These are phyloP conservation scores for Sporormia fimetaria DNA, from an alignment of 495 filamentous ascomycete species.

Conservation along the genomic window DNA sequence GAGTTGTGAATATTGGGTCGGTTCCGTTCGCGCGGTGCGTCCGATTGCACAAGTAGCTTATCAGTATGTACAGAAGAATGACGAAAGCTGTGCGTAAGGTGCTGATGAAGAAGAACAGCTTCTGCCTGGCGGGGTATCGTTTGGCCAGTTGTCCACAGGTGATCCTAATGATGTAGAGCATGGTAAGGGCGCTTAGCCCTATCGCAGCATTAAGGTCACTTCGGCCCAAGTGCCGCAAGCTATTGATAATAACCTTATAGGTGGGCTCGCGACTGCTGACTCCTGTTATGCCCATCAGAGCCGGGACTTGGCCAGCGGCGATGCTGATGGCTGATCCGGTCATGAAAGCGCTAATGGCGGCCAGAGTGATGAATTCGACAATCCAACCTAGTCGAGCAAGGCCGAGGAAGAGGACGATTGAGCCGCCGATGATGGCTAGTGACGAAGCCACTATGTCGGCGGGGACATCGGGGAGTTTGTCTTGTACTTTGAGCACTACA, in stretches of 20 bases:
- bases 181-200: slow-evolving; percentile 67
- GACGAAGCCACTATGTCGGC: slow-evolving; percentile 60
- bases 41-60: slow-evolving; percentile 74
- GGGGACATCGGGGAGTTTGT: slow-evolving; percentile 46
- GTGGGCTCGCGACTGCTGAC: slow-evolving; percentile 69
- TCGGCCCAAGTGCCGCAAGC: slow-evolving; percentile 58
- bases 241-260: slow-evolving; percentile 80
- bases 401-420: slow-evolving; percentile 73
- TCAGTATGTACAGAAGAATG: slow-evolving; percentile 84
- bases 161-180: slow-evolving; percentile 74
- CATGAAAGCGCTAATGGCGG: slow-evolving; percentile 94
- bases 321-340: slow-evolving; percentile 94
- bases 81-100: slow-evolving; percentile 87
- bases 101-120: slow-evolving; percentile 75
- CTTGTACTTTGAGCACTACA: slow-evolving; percentile 52
- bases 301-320: slow-evolving; percentile 72
- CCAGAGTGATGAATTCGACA: slow-evolving; percentile 88
- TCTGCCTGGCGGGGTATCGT: slow-evolving; percentile 57
- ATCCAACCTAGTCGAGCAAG: slow-evolving; percentile 76
- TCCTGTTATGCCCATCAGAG: slow-evolving; percentile 70
- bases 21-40: slow-evolving; percentile 33
- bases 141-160: slow-evolving; percentile 55
- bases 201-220: slow-evolving; percentile 74
- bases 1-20: slow-evolving; percentile 51
- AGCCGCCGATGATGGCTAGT: slow-evolving; percentile 68